Evolutionary conservation across 139 green algal species (phyloP).

Genomic region (Edaphochlamys debaryana): DNA sequence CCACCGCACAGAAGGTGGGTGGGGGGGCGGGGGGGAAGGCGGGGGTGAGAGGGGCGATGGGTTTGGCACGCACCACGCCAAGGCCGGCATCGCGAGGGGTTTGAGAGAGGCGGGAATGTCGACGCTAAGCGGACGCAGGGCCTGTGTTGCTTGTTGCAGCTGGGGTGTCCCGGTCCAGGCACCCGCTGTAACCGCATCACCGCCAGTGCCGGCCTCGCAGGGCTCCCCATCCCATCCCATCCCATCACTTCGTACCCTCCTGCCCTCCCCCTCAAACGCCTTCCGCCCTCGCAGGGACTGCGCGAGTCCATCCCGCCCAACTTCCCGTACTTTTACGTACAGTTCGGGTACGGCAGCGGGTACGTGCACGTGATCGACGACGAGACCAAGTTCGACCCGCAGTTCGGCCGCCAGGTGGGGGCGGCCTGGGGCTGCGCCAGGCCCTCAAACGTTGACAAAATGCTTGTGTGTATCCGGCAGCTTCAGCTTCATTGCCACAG

Average conservation of each 20-base stretch:
- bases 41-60: too few relatives aligned
- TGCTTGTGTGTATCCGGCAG: too few relatives aligned
- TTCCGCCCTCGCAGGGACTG: slow-evolving; percentile 70
- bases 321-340: slow-evolving; percentile 96
- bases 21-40: too few relatives aligned
- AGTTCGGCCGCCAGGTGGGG: slow-evolving; percentile 75
- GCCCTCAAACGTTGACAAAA: too few relatives aligned
- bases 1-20: slow-evolving; percentile 76
- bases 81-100: slow-evolving; percentile 90
- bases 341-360: slow-evolving; percentile 80
- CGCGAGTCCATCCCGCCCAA: slow-evolving; percentile 88
- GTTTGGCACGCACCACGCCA: slow-evolving; percentile 91
- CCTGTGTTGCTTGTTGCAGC: too few relatives aligned
- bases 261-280: not conserved
- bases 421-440: not conserved
- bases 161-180: too few relatives aligned
- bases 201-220: too few relatives aligned
- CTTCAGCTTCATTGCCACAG: too few relatives aligned
- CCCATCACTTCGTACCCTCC: not conserved
- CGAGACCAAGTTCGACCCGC: slow-evolving; percentile 81
- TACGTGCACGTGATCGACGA: slow-evolving; percentile 97
- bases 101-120: too few relatives aligned
- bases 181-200: too few relatives aligned
- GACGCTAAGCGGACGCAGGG: too few relatives aligned
- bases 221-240: too few relatives aligned